Conservation (phyloP, 805 yeast species). For the Dipodascopsis tothii region DNA sequence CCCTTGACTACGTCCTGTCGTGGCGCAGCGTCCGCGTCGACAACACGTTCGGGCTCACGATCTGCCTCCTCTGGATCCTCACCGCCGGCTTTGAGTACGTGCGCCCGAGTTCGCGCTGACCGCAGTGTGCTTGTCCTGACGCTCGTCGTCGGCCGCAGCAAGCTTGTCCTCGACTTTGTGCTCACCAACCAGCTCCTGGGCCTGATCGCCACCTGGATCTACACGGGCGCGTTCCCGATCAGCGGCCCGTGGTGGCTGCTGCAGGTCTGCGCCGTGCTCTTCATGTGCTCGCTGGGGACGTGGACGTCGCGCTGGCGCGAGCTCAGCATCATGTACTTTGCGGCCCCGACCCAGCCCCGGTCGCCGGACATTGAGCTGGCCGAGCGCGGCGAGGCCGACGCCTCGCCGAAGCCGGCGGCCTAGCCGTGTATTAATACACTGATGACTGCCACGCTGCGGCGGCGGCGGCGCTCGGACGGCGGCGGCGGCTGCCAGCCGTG, state of each 20-base stretch:
- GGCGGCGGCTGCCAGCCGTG: too few relatives aligned
- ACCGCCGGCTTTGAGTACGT: constrained; percentile 53
- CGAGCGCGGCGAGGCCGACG: too few relatives aligned
- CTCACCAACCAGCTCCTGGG: constrained; percentile 83
- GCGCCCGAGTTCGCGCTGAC: neutral
- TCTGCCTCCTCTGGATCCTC: constrained; percentile 70
- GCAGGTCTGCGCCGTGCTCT: constrained; percentile 57
- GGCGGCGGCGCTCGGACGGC: too few relatives aligned
- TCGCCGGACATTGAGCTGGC: too few relatives aligned
- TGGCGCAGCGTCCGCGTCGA: constrained; percentile 70
- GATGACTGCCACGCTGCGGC: too few relatives aligned
- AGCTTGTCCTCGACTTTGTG: constrained; percentile 94
- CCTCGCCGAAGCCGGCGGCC: too few relatives aligned
- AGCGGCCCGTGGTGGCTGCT: constrained; percentile 77
- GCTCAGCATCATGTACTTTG: constrained; percentile 80
- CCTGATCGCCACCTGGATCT: constrained; percentile 58
- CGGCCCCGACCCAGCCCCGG: too few relatives aligned
- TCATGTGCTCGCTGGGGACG: constrained; percentile 75
- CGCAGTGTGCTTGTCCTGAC: constrained; percentile 73
- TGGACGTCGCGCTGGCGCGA: constrained; percentile 91
- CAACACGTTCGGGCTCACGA: constrained; percentile 71
- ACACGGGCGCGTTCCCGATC: constrained; percentile 60
- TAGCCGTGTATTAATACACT: too few relatives aligned
- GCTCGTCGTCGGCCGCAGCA: constrained; percentile 82
- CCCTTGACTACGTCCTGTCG: constrained; percentile 64